Conservation (phyloP, 176 grass and related monocot genomes). For the Elymus sibiricus region DNA sequence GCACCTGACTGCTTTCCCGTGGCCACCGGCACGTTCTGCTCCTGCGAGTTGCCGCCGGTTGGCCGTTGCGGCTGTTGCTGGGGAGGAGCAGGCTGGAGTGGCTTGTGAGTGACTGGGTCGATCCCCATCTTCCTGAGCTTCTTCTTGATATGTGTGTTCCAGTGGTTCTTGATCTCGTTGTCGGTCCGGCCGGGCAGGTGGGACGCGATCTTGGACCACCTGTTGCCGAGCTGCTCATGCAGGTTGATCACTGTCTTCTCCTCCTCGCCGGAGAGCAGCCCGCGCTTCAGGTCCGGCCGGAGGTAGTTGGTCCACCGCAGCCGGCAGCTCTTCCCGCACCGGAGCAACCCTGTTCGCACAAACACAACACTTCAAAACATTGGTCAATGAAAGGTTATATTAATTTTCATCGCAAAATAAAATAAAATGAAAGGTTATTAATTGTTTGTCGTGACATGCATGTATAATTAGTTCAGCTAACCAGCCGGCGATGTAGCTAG, state of each 20-base stretch:
- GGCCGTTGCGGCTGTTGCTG: neutral
- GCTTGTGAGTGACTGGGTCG: conserved; percentile 66
- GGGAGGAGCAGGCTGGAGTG: conserved; percentile 13
- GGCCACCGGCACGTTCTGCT: conserved; percentile 19
- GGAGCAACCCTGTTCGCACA: conserved; percentile 49
- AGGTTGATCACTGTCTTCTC: conserved; percentile 77
- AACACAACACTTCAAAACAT: neutral
- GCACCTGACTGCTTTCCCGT: neutral
- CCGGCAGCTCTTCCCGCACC: conserved; percentile 93
- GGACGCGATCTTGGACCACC: conserved; percentile 91
- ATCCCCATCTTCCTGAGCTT: conserved; percentile 89
- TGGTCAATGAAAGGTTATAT: neutral
- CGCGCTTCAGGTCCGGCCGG: conserved; percentile 77
- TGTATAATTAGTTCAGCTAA: neutral
- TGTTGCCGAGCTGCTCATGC: conserved; percentile 81
- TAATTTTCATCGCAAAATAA: too few relatives aligned
- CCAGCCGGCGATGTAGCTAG: neutral
- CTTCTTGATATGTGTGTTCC: conserved; percentile 94
- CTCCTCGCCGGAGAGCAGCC: conserved; percentile 62
- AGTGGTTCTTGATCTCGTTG: conserved; percentile 96
- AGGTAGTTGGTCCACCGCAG: conserved; percentile 91
- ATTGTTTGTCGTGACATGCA: neutral
- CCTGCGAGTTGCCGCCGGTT: neutral
- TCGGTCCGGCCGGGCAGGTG: conserved; percentile 79
- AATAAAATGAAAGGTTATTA: neutral